Base-by-base conservation (phyloP, 2,329 filamentous ascomycete species). In the Ophiostoma sp. region DNA sequence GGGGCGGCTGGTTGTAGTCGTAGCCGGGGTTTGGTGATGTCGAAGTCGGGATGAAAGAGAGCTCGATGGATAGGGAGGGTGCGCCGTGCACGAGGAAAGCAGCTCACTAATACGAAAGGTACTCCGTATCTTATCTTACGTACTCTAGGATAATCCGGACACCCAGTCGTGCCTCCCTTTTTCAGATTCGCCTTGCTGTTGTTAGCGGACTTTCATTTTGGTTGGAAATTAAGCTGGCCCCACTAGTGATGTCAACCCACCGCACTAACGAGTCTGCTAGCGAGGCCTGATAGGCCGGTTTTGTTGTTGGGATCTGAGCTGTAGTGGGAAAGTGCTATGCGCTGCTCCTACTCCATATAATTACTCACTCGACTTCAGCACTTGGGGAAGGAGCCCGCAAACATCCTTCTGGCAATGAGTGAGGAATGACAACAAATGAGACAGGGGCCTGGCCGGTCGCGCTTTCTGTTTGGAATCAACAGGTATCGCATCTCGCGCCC, bases 241-340 rank as follows among this genome's bases (percentile, higher is more conserved):
- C 70, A 70, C 70, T 63, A 52, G 66, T 70, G 70, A 70, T 70
- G 70, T 71, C 67, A 66, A 55, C 27, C 49, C 49, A 55, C 49
- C 49, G 49, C 49, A 55, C 49, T 55, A 55, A 27, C 49, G 49
- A 55, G 1, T 18, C 5, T 40, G 12, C 44, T 18, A 36, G 58
- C 58, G 42, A 36, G 41, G 38, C 27, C 45, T 66, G 67, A 64
- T 64, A 69, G 67, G 67, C 64, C 55, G 55, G 27, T 58, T 62
- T 18, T 27, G 41, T 42, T 60, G 55, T 40, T 38, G 47, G 27
- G 38, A n/a, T 38, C 49, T 27, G 18, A 55, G 18, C 27, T 60
- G 38, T 8, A 60, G 12, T 12, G 27, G 55, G 55, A 60, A 60
- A 40, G 55, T 60, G 49, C 18, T 55, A 55, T 55, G 49, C 49